Evolutionary conservation across 208 protist genomes (phyloP), one percentile per base, ranked within the genome.

Genomic region (Zelonia costaricensis): DNA sequence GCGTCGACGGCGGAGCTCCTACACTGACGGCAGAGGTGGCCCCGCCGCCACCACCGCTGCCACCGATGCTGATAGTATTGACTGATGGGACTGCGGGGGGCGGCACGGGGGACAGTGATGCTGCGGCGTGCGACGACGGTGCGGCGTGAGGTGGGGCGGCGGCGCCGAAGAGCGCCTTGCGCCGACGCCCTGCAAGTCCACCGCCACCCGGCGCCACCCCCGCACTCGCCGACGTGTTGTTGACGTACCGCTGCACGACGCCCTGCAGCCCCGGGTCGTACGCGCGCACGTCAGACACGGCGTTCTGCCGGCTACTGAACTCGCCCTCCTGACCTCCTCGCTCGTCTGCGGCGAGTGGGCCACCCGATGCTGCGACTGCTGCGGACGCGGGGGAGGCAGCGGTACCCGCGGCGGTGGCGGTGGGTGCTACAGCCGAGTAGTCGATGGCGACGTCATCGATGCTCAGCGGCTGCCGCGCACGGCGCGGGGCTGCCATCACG

Each of bases 361-460:
- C 23, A 59, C 57, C 23, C 61, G 52, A 48, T 60, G 60, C n/a
- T 71, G 44, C 23, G 77, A 42, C n/a, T 78, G 42, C 15, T 69
- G 65, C 30, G 40, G 28, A 4, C 8, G 49, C 49, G 42, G 35
- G 27, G 42, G 67, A 23, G 43, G 22, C 27, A 47, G 47, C 23
- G 52, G 38, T 12, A 57, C 48, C 35, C 20, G 44, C 18, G 31
- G n/a, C 6, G 55, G 44, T 30, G 28, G 12, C 47, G 7, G 31
- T 18, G 20, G 42, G 18, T 1, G 20, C 40, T 5, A 91, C 68
- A 4, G 38, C 27, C 4, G 87, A 90, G 61, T 91, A 93, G 73
- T 93, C 87, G 65, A 93, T 89, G 6, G 71, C 74, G 45, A 80
- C 76, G 70, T 87, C 58, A 22, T 90, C 84, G 33, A 93, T 77